These are phyloP conservation scores for Epithemia pelagica DNA, from an alignment of 108 stramenopile species.

Conservation along the genomic window DNA sequence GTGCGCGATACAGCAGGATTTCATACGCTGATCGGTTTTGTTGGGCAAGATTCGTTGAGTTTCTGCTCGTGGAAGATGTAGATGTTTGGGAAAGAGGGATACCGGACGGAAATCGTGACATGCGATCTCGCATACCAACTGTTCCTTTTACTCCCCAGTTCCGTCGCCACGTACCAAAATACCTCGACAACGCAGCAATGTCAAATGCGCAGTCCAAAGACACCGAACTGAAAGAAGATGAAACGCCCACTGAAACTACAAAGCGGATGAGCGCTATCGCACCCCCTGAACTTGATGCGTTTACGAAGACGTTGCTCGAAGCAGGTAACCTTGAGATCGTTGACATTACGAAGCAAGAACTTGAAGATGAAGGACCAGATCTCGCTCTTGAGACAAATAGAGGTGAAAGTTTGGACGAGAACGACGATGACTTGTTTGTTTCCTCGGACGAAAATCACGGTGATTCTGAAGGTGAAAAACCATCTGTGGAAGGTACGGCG, in stretches of 20 bases:
- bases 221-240: slow-evolving; percentile 2
- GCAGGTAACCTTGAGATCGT: slow-evolving; percentile 64
- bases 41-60: slow-evolving; percentile 51
- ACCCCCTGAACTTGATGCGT: slow-evolving; percentile 23
- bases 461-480: background rate
- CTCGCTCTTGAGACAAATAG: slow-evolving; percentile 13
- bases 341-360: slow-evolving; percentile 82
- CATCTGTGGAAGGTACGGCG: slow-evolving; percentile 6
- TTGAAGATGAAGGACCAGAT: slow-evolving; percentile 44
- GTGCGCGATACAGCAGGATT: slow-evolving; percentile 48
- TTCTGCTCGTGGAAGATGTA: slow-evolving; percentile 19
- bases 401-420: slow-evolving; percentile 14
- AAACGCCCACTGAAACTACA: background rate
- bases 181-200: slow-evolving; percentile 54
- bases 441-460: background rate
- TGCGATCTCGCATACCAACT: slow-evolving; percentile 57
- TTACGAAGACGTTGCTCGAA: slow-evolving; percentile 44
- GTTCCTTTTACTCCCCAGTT: slow-evolving; percentile 77
- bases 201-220: background rate
- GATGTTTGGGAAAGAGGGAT: slow-evolving; percentile 69
- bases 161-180: slow-evolving; percentile 70
- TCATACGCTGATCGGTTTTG: slow-evolving; percentile 63
- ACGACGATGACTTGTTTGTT: slow-evolving; percentile 11
- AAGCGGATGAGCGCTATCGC: slow-evolving; percentile 1
- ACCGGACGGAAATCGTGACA: slow-evolving; percentile 76